Evolutionary conservation across 805 yeast species (phyloP), one percentile per base, ranked within the genome.

Genomic region (Zygosaccharomyces lentus): DNA sequence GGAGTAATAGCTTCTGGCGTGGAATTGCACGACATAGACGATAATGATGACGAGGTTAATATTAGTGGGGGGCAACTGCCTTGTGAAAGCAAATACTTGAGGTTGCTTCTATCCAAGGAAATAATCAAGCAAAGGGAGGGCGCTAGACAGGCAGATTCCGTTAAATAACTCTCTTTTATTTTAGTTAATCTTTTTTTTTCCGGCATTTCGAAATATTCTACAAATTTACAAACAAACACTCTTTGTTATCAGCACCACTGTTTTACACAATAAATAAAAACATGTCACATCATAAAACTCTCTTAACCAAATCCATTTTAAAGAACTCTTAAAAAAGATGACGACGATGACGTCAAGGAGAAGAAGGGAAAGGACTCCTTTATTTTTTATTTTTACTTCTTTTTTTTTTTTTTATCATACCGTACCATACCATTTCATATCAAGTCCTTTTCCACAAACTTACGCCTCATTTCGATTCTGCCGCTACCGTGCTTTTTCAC

Each of bases 61-160:
- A 34, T 17, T 9, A n/a, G 8, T n/a, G 34, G 10, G 2, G 26
- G 27, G 9, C 46, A 47, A 25, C 45, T 55, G n/a, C 60, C 62
- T 6, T 47, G 49, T 24, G 32, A 51, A 2, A 58, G 60, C 36
- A 36, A 49, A 7, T 47, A 81, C 30, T 65, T 90, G 52, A 71
- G 90, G 43, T 59, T 59, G 41, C 66, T 90, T 38, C 69, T 90
- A 29, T 76, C 83, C 10, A 78, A 73, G 47, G 76, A 84, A 19
- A 49, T 82, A 4, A 71, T 89, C 1, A 74, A 84, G 5, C 84
- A 84, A 53, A 80, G 73, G 49, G 96, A 87, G 58, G 52, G 52
- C 1, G 51, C 55, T 7, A 51, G 68, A 23, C 47, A 49, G 1
- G 53, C 50, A 29, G 57, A 60, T 37, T 62, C 67, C 9, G 44